phyloP scores from a whole-genome alignment of 192 early-diverging fungal species.

The Bifiguratus adelaidae region DNA sequence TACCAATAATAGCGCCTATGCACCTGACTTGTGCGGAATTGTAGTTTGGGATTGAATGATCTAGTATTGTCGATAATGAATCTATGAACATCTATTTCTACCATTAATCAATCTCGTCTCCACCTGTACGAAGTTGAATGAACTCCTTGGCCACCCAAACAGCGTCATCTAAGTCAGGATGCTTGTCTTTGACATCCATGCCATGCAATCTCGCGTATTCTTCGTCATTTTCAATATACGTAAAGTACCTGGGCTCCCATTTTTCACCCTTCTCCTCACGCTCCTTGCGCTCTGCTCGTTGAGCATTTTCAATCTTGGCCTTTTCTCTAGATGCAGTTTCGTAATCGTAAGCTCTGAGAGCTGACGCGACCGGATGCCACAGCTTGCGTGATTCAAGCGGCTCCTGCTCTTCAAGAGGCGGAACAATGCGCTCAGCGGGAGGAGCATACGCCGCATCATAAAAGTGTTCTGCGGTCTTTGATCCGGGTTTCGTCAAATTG shows the following conservation, averaged over 20 bases:
- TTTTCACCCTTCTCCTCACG: constrained; percentile 38
- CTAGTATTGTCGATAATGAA: too few species aligned
- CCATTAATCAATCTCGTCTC: too few species aligned
- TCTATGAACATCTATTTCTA: too few species aligned
- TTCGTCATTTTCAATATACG: constrained; percentile 23
- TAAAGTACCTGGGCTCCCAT: constrained; percentile 42
- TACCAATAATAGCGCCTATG: too few species aligned
- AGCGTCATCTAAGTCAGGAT: constrained; percentile 4
- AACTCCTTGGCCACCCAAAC: constrained; percentile 6
- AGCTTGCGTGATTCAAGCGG: constrained; percentile 56
- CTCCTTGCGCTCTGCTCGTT: constrained; percentile 48
- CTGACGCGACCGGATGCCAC: constrained; percentile 58
- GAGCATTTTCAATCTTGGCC: constrained; percentile 54
- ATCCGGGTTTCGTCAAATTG: constrained; percentile 34
- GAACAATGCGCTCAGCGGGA: constrained; percentile 42
- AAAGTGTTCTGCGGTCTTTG: constrained; percentile 31
- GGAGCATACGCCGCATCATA: constrained; percentile 44
- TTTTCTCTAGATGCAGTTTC: constrained; percentile 57
- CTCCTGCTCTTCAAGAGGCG: constrained; percentile 44
- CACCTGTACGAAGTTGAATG: too few species aligned
- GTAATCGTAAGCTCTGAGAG: constrained; percentile 56
- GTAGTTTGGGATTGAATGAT: too few species aligned
- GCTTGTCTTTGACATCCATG: constrained; percentile 15
- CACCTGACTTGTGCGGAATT: too few species aligned
- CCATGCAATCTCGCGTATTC: constrained; percentile 13